These are phyloP conservation scores for Imleria badia DNA, from an alignment of 768 basidiomycete genomes.

Conservation along the genomic window DNA sequence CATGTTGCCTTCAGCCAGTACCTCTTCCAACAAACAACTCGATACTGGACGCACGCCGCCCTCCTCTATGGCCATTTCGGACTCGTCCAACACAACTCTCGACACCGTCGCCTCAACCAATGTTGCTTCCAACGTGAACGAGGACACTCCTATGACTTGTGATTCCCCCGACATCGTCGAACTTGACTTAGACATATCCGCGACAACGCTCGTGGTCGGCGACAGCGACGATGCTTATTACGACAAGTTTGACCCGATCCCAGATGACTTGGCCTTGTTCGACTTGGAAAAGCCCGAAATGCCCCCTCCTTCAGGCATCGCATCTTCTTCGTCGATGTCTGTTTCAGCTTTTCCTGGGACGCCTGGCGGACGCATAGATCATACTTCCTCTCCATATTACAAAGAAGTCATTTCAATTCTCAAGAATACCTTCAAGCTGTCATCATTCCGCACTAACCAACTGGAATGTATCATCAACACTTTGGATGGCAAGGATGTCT, in stretches of 20 bases:
- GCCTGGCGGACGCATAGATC: slow-evolving; percentile 22
- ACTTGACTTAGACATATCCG: slow-evolving; percentile 24
- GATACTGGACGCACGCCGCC: slow-evolving; percentile 13
- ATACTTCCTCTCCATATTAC: slow-evolving; percentile 34
- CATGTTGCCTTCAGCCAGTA: background rate
- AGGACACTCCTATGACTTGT: slow-evolving; percentile 1
- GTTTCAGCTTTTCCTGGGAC: background rate
- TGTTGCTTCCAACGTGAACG: background rate
- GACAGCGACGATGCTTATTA: slow-evolving; percentile 51
- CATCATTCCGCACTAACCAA: slow-evolving; percentile 78
- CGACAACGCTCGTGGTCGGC: slow-evolving; percentile 20
- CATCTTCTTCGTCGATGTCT: slow-evolving; percentile 8
- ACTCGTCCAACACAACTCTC: slow-evolving; percentile 15
- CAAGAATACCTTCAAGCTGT: slow-evolving; percentile 54
- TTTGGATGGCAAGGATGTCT: slow-evolving; percentile 79
- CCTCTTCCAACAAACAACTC: background rate
- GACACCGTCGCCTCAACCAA: background rate
- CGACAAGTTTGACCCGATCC: slow-evolving; percentile 40
- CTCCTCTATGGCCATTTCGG: slow-evolving; percentile 15
- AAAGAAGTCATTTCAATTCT: slow-evolving; percentile 32
- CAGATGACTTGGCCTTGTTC: slow-evolving; percentile 17
- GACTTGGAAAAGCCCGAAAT: slow-evolving; percentile 11
- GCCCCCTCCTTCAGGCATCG: slow-evolving; percentile 4
- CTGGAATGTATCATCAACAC: slow-evolving; percentile 82
- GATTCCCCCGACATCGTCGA: slow-evolving; percentile 18